Base-by-base conservation (phyloP, 768 basidiomycete genomes). In the Phaeotremella skinneri region DNA sequence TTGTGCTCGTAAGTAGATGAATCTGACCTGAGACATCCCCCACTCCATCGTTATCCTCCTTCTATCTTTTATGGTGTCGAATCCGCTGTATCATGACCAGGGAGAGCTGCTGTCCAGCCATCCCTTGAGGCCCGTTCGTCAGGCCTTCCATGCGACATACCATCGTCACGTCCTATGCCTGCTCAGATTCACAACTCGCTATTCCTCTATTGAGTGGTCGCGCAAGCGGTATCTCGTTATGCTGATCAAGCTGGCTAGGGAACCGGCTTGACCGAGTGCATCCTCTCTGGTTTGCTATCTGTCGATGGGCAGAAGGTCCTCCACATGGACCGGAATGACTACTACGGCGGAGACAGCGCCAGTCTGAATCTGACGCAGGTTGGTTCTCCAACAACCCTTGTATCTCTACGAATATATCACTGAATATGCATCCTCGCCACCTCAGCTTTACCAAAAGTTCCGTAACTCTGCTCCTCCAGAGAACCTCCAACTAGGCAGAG, bases 261-360 rank as follows among this genome's bases (percentile, higher is more conserved):
- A 61, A 99, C 96, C 62, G 96, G 96, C 62, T 81, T 99, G 74
- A 97, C 94, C 27, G 96, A 99, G 79, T 98, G 96, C 80, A 93
- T 98, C 78, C 85, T 99, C 62, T 98, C 96, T 16, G 96, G 96
- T 34, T 80, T 99, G 70, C 83, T 99, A 70, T 98, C 94, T n/a
- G 94, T 97, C 45, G 96, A 97, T 78, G 94, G 96, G 64, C 97
- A 98, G 84, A 99, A 98, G 81, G 96, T 99, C 72, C 85, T 99
- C 51, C 96, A 99, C 79, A 97, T 76, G 71, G 64, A 73, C 64
- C 71, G 80, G 20, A 98, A 98, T 73, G 94, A 99, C 79, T 99
- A 99, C 79, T 99, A 99, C 63, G 96, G 96, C 45, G 96, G 90
- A 56, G 96, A 97, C 74, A 89, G 90, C 73, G 96, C 96, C 47